phyloP scores from a whole-genome alignment of 495 filamentous ascomycete genomes.

The Penicillium lividum region DNA sequence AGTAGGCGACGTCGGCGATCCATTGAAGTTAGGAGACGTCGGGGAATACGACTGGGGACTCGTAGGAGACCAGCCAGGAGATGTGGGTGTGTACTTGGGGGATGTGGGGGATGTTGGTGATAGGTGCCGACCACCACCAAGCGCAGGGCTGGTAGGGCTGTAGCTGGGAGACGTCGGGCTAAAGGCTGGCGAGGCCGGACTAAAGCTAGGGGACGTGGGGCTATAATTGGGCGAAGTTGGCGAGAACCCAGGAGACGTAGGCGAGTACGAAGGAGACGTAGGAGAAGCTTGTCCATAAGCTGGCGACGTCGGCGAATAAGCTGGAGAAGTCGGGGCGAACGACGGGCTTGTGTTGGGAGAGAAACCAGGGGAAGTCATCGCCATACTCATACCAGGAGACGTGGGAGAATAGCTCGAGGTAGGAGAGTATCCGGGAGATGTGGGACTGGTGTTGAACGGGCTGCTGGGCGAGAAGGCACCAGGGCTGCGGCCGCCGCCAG shows the following conservation, averaged over 20 bases:
- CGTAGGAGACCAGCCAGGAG: constrained; percentile 68
- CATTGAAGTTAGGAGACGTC: constrained; percentile 69
- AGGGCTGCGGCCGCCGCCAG: constrained; percentile 63
- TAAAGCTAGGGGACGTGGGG: constrained; percentile 64
- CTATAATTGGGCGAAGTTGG: constrained; percentile 69
- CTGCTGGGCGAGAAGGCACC: constrained; percentile 68
- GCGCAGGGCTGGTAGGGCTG: constrained; percentile 67
- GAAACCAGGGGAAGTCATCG: constrained; percentile 53
- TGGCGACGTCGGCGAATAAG: constrained; percentile 83
- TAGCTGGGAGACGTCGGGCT: constrained; percentile 63
- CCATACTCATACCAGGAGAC: constrained; percentile 61
- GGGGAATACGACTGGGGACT: constrained; percentile 74
- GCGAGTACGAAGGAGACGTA: constrained; percentile 73
- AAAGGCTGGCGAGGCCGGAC: constrained; percentile 59
- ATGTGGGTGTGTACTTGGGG: constrained; percentile 73
- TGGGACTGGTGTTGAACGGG: constrained; percentile 77
- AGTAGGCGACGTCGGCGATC: constrained; percentile 59
- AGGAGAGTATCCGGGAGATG: constrained; percentile 75
- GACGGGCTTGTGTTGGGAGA: constrained; percentile 68
- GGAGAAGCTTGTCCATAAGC: constrained; percentile 64
- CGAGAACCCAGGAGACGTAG: constrained; percentile 81
- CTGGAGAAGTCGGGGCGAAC: constrained; percentile 74
- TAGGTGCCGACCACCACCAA: constrained; percentile 47
- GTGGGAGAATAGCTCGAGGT: constrained; percentile 67
- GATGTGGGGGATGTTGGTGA: constrained; percentile 73